Percentiles rank a stretch among this genome's conserved stretches.
Conservation (phyloP, 352 stramenopile genomes). For the Pseudoperonospora humuli region DNA sequence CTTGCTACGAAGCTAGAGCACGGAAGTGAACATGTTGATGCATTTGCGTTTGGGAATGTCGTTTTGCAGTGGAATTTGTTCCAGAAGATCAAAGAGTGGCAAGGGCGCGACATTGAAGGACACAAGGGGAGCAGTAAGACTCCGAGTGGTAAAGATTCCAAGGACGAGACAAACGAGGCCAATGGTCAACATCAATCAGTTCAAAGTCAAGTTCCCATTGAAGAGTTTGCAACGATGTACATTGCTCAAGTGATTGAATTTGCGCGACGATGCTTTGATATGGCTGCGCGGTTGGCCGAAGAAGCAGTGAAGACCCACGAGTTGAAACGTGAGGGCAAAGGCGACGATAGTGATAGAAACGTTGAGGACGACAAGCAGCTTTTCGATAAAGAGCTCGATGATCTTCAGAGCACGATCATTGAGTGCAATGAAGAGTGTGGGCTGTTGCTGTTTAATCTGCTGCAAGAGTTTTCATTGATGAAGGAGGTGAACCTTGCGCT, state of each 20-base stretch:
- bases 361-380: slow-evolving; percentile 10
- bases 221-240: slow-evolving; percentile 37
- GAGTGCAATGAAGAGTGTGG: slow-evolving; percentile 72
- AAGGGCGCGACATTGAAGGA: slow-evolving; percentile 16
- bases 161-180: slow-evolving; percentile 2
- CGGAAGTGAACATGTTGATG: neutral
- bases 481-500: slow-evolving; percentile 21
- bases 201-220: slow-evolving; percentile 25
- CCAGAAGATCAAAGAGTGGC: slow-evolving; percentile 47
- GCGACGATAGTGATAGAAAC: neutral
- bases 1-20: neutral
- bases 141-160: neutral
- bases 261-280: slow-evolving; percentile 48
- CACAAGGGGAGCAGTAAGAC: slow-evolving; percentile 8
- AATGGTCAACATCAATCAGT: neutral
- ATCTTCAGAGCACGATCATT: slow-evolving; percentile 29
- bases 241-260: slow-evolving; percentile 58
- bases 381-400: slow-evolving; percentile 23
- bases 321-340: slow-evolving; percentile 4
- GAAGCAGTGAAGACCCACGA: slow-evolving; percentile 9
- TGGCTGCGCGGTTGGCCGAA: slow-evolving; percentile 41
- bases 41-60: slow-evolving; percentile 32
- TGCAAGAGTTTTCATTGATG: slow-evolving; percentile 56
- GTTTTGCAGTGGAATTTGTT: slow-evolving; percentile 42
- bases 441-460: slow-evolving; percentile 58